Evolutionary conservation across 352 stramenopile species (phyloP).

Genomic region (Phytophthora aleatoria): DNA sequence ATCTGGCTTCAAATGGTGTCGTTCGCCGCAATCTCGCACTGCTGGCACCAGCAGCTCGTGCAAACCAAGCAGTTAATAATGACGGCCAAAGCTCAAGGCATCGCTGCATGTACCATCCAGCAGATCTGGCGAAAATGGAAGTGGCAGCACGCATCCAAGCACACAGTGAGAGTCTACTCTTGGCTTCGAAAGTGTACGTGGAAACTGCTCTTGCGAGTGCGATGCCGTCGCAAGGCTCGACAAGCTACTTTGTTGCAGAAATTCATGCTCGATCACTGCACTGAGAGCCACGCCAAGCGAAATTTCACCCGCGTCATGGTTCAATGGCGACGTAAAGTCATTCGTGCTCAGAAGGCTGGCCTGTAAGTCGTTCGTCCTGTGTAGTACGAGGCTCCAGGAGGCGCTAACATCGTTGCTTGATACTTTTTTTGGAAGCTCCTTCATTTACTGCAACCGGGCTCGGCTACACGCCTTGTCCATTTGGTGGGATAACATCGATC

Average conservation of each 20-base stretch:
- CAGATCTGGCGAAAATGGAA: conserved; percentile 66
- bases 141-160: conserved; percentile 61
- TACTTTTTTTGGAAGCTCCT: conserved; percentile 25
- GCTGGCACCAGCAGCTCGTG: conserved; percentile 42
- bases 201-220: conserved; percentile 66
- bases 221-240: conserved; percentile 41
- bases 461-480: conserved; percentile 60
- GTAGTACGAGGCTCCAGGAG: background rate
- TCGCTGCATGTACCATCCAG: conserved; percentile 61
- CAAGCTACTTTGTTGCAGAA: conserved; percentile 46
- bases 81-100: conserved; percentile 40
- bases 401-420: background rate
- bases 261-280: conserved; percentile 66
- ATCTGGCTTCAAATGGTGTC: conserved; percentile 56
- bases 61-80: conserved; percentile 40
- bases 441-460: conserved; percentile 60
- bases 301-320: conserved; percentile 84
- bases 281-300: conserved; percentile 57
- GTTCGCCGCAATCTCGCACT: conserved; percentile 42
- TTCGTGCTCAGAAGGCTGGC: conserved; percentile 61
- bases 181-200: conserved; percentile 77
- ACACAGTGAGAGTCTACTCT: conserved; percentile 66
- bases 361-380: conserved; percentile 21
- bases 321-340: conserved; percentile 75
- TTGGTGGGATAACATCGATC: conserved; percentile 67